Conservation (phyloP, 176 grass and related monocot species). For the Zoysia japonica region DNA sequence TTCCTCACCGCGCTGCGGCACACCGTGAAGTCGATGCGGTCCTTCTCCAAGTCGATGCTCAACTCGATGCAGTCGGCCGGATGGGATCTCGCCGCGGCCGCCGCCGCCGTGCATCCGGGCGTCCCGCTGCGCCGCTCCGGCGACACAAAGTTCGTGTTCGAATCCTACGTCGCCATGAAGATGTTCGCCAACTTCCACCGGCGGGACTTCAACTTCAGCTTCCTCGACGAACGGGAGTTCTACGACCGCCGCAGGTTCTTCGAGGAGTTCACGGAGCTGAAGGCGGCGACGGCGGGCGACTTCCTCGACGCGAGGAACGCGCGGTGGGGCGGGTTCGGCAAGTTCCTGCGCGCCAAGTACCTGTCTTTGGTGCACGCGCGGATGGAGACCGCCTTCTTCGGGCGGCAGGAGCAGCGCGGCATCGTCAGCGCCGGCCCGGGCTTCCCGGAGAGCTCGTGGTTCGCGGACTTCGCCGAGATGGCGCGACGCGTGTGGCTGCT, state of each 20-base stretch:
- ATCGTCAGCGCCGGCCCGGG: slow-evolving; percentile 72
- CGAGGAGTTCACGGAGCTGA: slow-evolving; percentile 85
- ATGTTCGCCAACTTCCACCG: slow-evolving; percentile 96
- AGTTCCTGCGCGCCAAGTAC: slow-evolving; percentile 83
- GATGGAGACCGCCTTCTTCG: slow-evolving; percentile 96
- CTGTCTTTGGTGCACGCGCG: slow-evolving; percentile 80
- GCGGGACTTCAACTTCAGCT: slow-evolving; percentile 70
- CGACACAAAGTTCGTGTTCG: slow-evolving; percentile 72
- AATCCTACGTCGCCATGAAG: slow-evolving; percentile 85
- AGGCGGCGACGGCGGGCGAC: slow-evolving; percentile 45
- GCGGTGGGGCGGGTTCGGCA: slow-evolving; percentile 59
- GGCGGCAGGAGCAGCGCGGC: slow-evolving; percentile 76
- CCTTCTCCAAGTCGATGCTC: slow-evolving; percentile 71
- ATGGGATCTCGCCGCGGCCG: slow-evolving; percentile 73
- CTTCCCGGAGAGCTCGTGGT: slow-evolving; percentile 81
- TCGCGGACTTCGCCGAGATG: slow-evolving; percentile 81
- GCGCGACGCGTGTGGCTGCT: slow-evolving; percentile 83
- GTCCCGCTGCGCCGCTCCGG: slow-evolving; percentile 34
- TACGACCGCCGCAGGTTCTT: slow-evolving; percentile 75
- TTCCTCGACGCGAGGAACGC: slow-evolving; percentile 55
- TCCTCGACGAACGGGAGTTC: slow-evolving; percentile 58
- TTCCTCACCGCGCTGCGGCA: slow-evolving; percentile 76
- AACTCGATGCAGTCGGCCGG: slow-evolving; percentile 72
- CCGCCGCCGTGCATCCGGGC: slow-evolving; percentile 63
- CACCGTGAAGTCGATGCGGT: slow-evolving; percentile 78